Percentiles rank a stretch among this genome's conserved stretches.
Evolutionary conservation across 352 stramenopile species (phyloP).

Genomic region (Globisporangium apiculatum): DNA sequence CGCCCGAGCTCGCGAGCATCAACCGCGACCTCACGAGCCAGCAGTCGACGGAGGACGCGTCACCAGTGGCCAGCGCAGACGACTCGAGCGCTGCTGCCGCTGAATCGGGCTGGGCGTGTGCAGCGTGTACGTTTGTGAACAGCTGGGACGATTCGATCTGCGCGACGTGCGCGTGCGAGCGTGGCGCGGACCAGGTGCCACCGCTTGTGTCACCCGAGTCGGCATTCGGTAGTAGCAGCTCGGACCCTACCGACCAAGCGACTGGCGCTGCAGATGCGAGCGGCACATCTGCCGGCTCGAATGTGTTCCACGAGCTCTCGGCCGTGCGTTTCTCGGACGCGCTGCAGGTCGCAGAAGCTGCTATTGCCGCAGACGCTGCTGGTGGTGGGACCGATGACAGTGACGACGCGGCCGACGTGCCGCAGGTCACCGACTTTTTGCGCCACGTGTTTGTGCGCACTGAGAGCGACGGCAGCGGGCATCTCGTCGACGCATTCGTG

Average conservation of each 20-base stretch:
- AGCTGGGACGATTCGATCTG: slow-evolving; percentile 41
- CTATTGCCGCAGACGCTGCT: no score
- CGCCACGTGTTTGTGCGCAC: slow-evolving; percentile 19
- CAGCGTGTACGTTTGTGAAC: slow-evolving; percentile 66
- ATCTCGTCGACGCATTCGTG: slow-evolving; percentile 3
- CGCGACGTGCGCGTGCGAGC: slow-evolving; percentile 45
- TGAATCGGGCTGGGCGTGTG: slow-evolving; percentile 40
- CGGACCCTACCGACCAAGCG: no score
- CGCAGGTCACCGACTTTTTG: slow-evolving; percentile 28
- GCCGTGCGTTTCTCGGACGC: slow-evolving; percentile 31
- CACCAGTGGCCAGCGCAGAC: not conserved
- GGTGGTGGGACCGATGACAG: not conserved
- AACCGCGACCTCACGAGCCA: slow-evolving; percentile 7
- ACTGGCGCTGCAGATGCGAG: not conserved
- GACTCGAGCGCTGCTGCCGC: not conserved
- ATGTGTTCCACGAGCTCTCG: slow-evolving; percentile 16
- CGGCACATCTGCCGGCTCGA: slow-evolving; percentile 1
- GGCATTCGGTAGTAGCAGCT: not conserved
- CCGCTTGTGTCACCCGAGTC: not conserved
- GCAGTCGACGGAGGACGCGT: not conserved
- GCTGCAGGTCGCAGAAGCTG: slow-evolving; percentile 21
- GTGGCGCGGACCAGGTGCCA: slow-evolving; percentile 30
- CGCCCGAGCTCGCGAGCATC: slow-evolving; percentile 29
- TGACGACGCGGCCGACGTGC: slow-evolving; percentile 1
- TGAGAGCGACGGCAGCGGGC: slow-evolving; percentile 2